These are phyloP conservation scores for Penicillium expansum DNA, from an alignment of 2,329 filamentous ascomycete genomes.

Conservation along the genomic window DNA sequence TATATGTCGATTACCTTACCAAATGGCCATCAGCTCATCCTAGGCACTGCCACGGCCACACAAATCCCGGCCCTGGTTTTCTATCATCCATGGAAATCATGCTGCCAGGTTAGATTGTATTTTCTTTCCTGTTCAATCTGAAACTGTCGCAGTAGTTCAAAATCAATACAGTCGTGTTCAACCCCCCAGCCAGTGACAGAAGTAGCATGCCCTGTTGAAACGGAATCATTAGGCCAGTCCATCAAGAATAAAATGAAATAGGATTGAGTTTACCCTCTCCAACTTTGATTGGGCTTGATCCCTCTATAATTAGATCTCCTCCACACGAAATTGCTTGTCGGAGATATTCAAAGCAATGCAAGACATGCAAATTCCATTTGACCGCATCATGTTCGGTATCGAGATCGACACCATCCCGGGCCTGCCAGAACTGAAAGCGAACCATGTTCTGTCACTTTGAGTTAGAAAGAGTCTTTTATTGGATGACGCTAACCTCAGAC, in stretches of 20 bases:
- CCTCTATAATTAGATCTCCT: background rate
- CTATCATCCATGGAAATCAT: background rate
- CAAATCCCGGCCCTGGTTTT: background rate
- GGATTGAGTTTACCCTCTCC: background rate
- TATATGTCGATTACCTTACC: background rate
- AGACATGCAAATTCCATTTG: background rate
- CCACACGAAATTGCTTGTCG: background rate
- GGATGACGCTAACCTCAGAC: background rate
- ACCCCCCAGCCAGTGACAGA: background rate
- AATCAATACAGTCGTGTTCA: background rate
- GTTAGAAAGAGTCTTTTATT: background rate
- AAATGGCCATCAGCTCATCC: background rate
- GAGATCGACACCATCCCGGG: background rate
- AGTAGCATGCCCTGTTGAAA: background rate
- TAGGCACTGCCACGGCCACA: background rate
- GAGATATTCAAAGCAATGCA: background rate
- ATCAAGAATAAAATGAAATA: background rate
- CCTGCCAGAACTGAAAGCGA: background rate
- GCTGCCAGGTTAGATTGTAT: background rate
- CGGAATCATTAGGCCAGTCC: background rate
- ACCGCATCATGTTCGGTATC: background rate
- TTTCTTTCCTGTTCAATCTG: background rate
- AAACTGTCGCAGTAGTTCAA: background rate
- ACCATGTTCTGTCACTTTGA: background rate
- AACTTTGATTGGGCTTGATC: background rate